A percentile compares a stretch with the other conserved stretches of the same genome.
These are phyloP conservation scores for Sporisorium scitamineum DNA, from an alignment of 1,284 basidiomycete genomes.

Conservation along the genomic window DNA sequence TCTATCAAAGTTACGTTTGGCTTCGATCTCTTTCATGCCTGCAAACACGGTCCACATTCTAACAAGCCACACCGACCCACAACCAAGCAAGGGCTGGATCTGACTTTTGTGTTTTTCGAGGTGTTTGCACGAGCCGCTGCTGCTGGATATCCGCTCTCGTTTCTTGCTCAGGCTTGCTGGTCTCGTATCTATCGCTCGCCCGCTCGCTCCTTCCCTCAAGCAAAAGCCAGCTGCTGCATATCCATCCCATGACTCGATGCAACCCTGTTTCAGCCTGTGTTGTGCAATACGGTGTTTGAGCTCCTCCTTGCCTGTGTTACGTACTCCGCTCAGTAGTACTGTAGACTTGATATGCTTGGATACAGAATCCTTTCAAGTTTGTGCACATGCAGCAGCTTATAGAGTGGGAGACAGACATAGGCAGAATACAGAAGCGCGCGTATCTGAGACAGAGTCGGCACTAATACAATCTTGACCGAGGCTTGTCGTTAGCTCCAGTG, in stretches of 20 bases:
- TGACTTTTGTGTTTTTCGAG: not conserved
- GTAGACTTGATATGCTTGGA: too few species aligned
- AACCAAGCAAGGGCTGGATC: not conserved
- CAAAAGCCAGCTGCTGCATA: not conserved
- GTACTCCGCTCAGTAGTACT: not conserved
- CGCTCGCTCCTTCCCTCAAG: not conserved
- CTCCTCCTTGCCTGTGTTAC: not conserved
- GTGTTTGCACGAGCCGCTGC: not conserved
- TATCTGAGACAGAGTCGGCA: slow-evolving; percentile 3
- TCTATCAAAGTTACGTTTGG: not conserved
- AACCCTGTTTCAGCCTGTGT: not conserved
- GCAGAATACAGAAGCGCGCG: not conserved
- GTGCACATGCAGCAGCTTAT: not conserved
- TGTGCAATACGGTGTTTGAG: not conserved
- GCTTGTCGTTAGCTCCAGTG: not conserved
- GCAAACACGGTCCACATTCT: not conserved
- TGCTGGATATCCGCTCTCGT: too few species aligned
- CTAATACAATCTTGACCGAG: slow-evolving; percentile 1
- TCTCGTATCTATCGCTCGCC: not conserved
- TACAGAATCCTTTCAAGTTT: too few species aligned
- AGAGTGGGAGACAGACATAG: not conserved
- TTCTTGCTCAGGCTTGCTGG: not conserved
- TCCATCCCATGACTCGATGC: not conserved
- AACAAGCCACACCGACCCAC: slow-evolving; percentile 4
- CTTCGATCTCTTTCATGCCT: slow-evolving; percentile 8